Evolutionary conservation across 768 basidiomycete species (phyloP), one percentile per base, ranked within the genome.

Genomic region (Trametes villosa): DNA sequence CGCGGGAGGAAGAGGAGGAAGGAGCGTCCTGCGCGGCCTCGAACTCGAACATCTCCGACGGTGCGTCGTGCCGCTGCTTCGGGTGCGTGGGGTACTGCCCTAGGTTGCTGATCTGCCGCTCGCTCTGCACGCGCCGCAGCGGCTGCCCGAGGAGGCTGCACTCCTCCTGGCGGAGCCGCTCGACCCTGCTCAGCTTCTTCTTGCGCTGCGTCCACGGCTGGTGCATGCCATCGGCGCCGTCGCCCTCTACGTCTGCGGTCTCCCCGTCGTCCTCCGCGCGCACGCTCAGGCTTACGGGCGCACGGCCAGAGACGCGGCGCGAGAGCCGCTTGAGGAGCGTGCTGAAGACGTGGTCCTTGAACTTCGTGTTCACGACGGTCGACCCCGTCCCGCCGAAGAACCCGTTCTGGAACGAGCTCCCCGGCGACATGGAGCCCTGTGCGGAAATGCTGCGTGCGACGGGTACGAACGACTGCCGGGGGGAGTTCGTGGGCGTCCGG

Each of bases 331-430:
- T 86, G 62, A 98, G 78, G 31, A 98, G 86, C 18, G 92, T 91
- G 61, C 86, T 91, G 71, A 99, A 96, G 46, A 99, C 94, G 67
- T 96, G 94, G 70, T 98, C 95, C 75, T 95, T 96, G 59, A 99
- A 78, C 72, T 86, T 92, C 38, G 91, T 94, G 73, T 99, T 98
- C 60, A 98, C 95, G 53, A 88, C 83, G 6, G 97, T 98, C 15
- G 91, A 93, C 1, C 96, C 96, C 2, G 89, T 91, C 3, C 96
- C 96, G 33, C 90, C 92, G 66, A 94, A 94, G 79, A 83, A 83
- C 46, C 81, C 81, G 13, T 54, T 58, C 38, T 57, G 44, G 41
- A 60, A 65, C 22, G 54, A 27, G 22, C 46, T 50, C 22, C 44
- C 52, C 9, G 65, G 59, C 13, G 70, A 67, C 51, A 61, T 45